Evolutionary conservation across 2,329 filamentous ascomycete species (phyloP).

Genomic region (Dactylonectria macrodidyma): DNA sequence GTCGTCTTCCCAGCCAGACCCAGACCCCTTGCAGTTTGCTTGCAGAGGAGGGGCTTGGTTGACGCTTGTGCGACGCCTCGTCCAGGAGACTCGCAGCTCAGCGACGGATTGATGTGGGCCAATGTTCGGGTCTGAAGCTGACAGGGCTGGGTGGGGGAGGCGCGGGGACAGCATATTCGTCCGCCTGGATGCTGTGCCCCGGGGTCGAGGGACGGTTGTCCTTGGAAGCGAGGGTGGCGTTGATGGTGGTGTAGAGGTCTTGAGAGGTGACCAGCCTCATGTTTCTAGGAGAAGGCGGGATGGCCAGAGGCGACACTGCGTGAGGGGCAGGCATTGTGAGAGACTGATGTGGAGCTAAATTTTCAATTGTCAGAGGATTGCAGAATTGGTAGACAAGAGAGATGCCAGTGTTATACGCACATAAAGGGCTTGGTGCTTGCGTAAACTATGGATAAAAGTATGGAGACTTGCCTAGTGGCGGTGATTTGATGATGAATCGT

Average conservation of each 20-base stretch:
- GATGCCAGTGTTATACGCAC: conserved; percentile 40
- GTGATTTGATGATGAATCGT: conserved; percentile 34
- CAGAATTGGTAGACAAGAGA: background rate
- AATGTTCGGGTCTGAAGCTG: conserved; percentile 71
- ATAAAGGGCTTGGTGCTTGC: conserved; percentile 42
- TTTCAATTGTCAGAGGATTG: conserved; percentile 24
- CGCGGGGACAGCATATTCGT: conserved; percentile 76
- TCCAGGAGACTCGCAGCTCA: conserved; percentile 39
- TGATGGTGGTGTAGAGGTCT: conserved; percentile 69
- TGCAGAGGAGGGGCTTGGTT: conserved; percentile 29
- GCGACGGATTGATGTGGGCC: conserved; percentile 58
- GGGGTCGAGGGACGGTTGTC: conserved; percentile 61
- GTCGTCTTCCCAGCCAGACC: conserved; percentile 17
- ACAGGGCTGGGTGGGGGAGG: conserved; percentile 76
- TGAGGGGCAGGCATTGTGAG: conserved; percentile 54
- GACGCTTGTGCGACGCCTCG: conserved; percentile 29
- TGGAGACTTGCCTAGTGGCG: conserved; percentile 38
- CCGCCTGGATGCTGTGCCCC: conserved; percentile 66
- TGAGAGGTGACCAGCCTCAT: conserved; percentile 62
- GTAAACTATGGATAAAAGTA: conserved; percentile 45
- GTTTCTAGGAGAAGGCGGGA: conserved; percentile 63
- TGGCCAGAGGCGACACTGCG: conserved; percentile 61
- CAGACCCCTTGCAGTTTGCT: conserved; percentile 16
- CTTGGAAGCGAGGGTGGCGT: conserved; percentile 64
- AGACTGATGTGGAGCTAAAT: conserved; percentile 18